Conservation (phyloP, 2,329 filamentous ascomycete species). For the Fusarium oligoseptatum region DNA sequence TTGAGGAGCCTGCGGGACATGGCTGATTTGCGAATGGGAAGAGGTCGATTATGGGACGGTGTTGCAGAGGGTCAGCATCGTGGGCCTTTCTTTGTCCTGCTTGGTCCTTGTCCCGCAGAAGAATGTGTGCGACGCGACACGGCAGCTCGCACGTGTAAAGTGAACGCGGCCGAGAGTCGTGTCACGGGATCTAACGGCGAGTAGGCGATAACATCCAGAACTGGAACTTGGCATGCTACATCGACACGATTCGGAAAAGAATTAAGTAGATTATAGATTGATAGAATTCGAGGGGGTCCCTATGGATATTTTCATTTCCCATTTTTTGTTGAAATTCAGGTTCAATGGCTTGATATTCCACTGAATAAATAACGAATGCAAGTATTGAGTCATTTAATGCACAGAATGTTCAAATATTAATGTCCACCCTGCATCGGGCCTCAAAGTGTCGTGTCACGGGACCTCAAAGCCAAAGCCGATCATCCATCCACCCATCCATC, state of each 20-base stretch:
- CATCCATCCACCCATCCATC: neutral
- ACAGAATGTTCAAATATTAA: neutral
- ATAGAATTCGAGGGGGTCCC: neutral
- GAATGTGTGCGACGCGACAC: slow-evolving; percentile 10
- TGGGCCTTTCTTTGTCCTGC: slow-evolving; percentile 1
- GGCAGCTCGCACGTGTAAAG: slow-evolving; percentile 33
- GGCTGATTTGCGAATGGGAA: slow-evolving; percentile 1
- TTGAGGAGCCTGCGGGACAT: slow-evolving; percentile 54
- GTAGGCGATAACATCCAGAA: neutral
- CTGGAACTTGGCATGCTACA: neutral
- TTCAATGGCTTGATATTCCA: neutral
- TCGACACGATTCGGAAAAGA: neutral
- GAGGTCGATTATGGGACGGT: slow-evolving; percentile 10
- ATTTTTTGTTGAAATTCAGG: neutral
- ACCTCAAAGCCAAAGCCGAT: neutral
- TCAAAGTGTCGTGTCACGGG: neutral
- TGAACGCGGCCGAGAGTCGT: slow-evolving; percentile 7
- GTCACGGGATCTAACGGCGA: slow-evolving; percentile 9
- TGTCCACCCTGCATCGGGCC: neutral
- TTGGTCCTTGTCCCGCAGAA: neutral
- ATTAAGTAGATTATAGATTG: neutral
- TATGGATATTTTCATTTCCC: neutral
- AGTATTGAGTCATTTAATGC: neutral
- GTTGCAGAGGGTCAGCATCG: slow-evolving; percentile 23
- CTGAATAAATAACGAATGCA: neutral